Evolutionary conservation across 257 asterid species (phyloP).

Genomic region (Knoxia roxburghii): DNA sequence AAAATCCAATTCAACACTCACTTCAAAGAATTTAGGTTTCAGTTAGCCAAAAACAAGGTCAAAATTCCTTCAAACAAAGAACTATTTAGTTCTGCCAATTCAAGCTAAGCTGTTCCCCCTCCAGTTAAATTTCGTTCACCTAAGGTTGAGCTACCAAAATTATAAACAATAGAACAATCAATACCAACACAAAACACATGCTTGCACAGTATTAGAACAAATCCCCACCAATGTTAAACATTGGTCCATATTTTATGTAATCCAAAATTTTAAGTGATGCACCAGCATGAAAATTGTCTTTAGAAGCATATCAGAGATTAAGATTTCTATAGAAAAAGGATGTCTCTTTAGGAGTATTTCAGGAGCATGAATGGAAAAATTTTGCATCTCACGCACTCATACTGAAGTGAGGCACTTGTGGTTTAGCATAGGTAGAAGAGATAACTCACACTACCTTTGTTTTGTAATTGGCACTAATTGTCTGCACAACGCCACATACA

Average conservation of each 20-base stretch:
- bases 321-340: background rate
- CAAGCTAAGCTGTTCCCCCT: background rate
- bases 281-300: background rate
- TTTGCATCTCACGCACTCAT: background rate
- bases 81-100: background rate
- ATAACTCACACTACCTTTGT: conserved; percentile 52
- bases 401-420: background rate
- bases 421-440: background rate
- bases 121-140: background rate
- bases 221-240: background rate
- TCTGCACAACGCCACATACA: conserved; percentile 70
- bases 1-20: background rate
- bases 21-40: background rate
- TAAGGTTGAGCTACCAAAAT: background rate
- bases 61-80: background rate
- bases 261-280: background rate
- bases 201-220: background rate
- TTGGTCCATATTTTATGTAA: background rate
- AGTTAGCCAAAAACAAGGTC: background rate
- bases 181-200: background rate
- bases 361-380: background rate
- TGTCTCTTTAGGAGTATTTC: conserved; percentile 5
- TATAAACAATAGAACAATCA: background rate
- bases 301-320: background rate
- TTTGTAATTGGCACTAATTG: conserved; percentile 62